These are phyloP conservation scores for Fagopyrum esculentum DNA, from an alignment of 148 eudicot species.

Conservation along the genomic window DNA sequence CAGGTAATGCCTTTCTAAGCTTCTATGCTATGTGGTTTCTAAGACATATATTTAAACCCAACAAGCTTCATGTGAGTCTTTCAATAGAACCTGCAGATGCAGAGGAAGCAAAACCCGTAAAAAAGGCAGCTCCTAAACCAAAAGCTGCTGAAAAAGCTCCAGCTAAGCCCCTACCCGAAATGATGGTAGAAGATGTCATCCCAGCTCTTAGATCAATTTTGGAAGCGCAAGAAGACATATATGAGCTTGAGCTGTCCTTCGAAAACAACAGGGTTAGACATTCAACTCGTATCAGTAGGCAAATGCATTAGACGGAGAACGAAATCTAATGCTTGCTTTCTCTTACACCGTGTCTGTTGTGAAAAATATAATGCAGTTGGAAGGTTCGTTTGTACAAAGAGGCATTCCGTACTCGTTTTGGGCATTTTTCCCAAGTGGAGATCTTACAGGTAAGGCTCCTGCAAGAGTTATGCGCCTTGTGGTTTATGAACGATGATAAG, in stretches of 20 bases:
- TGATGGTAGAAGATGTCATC: constrained; percentile 86
- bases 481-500: background rate
- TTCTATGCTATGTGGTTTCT: background rate
- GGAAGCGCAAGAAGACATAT: constrained; percentile 59
- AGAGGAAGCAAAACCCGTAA: constrained; percentile 36
- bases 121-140: constrained; percentile 49
- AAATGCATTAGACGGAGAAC: background rate
- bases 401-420: constrained; percentile 56
- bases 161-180: constrained; percentile 42
- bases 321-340: background rate
- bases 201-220: constrained; percentile 53
- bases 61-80: background rate
- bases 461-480: background rate
- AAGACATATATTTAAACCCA: no score
- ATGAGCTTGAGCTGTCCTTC: constrained; percentile 57
- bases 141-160: constrained; percentile 59
- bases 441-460: constrained; percentile 49
- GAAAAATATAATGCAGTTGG: constrained; percentile 35
- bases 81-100: constrained; percentile 44
- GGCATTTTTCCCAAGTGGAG: constrained; percentile 85
- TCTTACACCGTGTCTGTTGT: background rate
- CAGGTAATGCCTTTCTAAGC: constrained; percentile 27
- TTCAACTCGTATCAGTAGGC: background rate
- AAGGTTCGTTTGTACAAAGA: constrained; percentile 64
- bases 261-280: constrained; percentile 46